Evolutionary conservation across 805 yeast genomes (phyloP).

Genomic region (Candida endomychidarum): DNA sequence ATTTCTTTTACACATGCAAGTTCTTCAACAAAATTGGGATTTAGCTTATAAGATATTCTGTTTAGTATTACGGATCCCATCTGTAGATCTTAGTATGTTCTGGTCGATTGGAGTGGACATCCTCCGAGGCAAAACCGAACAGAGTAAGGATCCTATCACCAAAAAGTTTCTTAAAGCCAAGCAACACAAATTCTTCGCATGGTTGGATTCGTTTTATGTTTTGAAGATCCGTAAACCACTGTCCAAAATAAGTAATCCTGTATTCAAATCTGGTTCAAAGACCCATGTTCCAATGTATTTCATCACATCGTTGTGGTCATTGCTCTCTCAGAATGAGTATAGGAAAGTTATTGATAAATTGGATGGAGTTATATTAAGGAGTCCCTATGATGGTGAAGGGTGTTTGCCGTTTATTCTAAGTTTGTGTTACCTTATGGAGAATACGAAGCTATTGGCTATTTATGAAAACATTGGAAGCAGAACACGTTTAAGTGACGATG

Average conservation of each 20-base stretch:
- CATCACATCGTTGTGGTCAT: conserved; percentile 43
- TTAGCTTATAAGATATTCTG: conserved; percentile 54
- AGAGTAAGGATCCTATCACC: not conserved
- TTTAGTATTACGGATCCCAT: conserved; percentile 47
- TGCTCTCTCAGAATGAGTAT: conserved; percentile 36
- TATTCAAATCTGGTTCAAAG: conserved; percentile 40
- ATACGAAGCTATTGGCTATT: conserved; percentile 19
- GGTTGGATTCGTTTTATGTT: conserved; percentile 33
- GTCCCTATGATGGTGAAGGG: conserved; percentile 46
- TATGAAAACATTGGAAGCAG: conserved; percentile 7
- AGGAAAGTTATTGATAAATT: conserved; percentile 32
- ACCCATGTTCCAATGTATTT: conserved; percentile 43
- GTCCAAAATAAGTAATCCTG: conserved; percentile 28
- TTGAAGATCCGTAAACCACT: conserved; percentile 12
- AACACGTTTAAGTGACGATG: conserved; percentile 5
- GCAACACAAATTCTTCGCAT: conserved; percentile 33
- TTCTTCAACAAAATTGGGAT: conserved; percentile 53
- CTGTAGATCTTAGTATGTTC: conserved; percentile 52
- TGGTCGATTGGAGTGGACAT: conserved; percentile 70
- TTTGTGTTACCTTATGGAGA: conserved; percentile 28
- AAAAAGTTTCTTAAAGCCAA: conserved; percentile 5
- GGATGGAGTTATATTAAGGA: conserved; percentile 38
- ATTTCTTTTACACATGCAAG: conserved; percentile 48
- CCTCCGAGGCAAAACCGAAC: conserved; percentile 22
- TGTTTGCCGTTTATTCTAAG: conserved; percentile 36